These are phyloP conservation scores for Fusarium luffae DNA, from an alignment of 2,329 filamentous ascomycete species.

Conservation along the genomic window DNA sequence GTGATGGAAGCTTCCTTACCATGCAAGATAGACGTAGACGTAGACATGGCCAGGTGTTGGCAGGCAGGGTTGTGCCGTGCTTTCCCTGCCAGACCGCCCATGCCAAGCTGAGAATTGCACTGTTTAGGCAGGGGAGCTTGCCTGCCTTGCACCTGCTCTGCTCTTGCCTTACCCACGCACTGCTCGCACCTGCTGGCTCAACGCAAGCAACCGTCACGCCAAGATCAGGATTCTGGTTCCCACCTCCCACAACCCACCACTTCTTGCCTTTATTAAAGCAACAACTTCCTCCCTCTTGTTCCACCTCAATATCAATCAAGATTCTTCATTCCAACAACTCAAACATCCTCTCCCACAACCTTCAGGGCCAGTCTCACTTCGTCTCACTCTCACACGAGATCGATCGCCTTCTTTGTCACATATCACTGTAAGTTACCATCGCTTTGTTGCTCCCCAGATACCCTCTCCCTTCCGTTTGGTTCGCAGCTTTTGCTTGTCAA, in stretches of 20 bases:
- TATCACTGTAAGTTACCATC: constrained; percentile 31
- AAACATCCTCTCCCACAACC: constrained; percentile 37
- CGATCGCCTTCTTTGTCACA: constrained; percentile 40
- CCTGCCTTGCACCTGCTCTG: constrained; percentile 24
- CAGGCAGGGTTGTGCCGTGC: constrained; percentile 24
- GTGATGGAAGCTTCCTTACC: constrained; percentile 27
- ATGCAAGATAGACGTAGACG: constrained; percentile 10
- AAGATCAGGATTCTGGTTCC: constrained; percentile 37
- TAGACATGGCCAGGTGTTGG: constrained; percentile 1
- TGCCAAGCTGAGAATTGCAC: constrained; percentile 24
- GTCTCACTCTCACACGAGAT: constrained; percentile 35
- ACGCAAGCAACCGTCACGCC: constrained; percentile 35
- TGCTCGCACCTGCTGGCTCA: constrained; percentile 20
- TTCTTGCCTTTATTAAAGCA: constrained; percentile 45
- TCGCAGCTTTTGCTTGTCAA: neutral
- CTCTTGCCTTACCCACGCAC: constrained; percentile 24
- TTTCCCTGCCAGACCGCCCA: constrained; percentile 39
- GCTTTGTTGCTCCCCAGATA: neutral
- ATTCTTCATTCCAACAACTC: constrained; percentile 41
- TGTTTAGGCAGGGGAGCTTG: constrained; percentile 21
- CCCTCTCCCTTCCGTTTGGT: neutral
- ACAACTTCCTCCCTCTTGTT: constrained; percentile 39
- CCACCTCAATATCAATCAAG: constrained; percentile 30
- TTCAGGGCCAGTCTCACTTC: constrained; percentile 31
- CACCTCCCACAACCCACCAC: constrained; percentile 19